A percentile compares a stretch with the other conserved stretches of the same genome.
phyloP scores from a whole-genome alignment of 2,329 filamentous ascomycete genomes.

The Penicillium nordicum region DNA sequence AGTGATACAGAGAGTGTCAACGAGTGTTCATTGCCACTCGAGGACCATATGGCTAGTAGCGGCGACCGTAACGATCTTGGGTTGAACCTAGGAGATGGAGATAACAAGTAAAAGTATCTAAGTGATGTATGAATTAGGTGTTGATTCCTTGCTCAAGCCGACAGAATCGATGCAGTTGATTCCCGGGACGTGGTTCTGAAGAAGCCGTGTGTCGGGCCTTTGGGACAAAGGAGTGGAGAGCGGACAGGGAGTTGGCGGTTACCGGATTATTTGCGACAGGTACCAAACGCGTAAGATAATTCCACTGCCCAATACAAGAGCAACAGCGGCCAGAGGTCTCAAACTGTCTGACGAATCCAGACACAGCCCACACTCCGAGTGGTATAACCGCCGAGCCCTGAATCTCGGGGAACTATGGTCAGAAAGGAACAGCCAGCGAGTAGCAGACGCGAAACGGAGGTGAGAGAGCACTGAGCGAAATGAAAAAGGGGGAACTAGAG shows the following conservation, averaged over 20 bases:
- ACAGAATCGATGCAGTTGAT: neutral
- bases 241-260: neutral
- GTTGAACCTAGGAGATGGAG: neutral
- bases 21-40: constrained; percentile 31
- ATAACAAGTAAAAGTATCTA: neutral
- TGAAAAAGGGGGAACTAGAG: constrained; percentile 2
- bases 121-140: neutral
- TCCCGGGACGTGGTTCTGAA: neutral
- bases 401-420: constrained; percentile 5
- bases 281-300: constrained; percentile 5
- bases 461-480: neutral
- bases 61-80: constrained; percentile 10
- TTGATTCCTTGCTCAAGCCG: neutral
- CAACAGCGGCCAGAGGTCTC: constrained; percentile 10
- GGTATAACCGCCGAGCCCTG: constrained; percentile 17
- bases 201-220: constrained; percentile 1
- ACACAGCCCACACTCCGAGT: constrained; percentile 16
- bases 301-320: constrained; percentile 11
- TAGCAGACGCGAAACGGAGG: neutral
- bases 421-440: constrained; percentile 1
- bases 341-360: constrained; percentile 16
- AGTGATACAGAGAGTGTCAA: constrained; percentile 23
- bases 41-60: constrained; percentile 10
- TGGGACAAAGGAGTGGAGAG: constrained; percentile 12
- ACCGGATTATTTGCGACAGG: neutral